Evolutionary conservation across 805 yeast genomes (phyloP), one percentile per base, ranked within the genome.

Genomic region (Saccharomycopsis sp.): DNA sequence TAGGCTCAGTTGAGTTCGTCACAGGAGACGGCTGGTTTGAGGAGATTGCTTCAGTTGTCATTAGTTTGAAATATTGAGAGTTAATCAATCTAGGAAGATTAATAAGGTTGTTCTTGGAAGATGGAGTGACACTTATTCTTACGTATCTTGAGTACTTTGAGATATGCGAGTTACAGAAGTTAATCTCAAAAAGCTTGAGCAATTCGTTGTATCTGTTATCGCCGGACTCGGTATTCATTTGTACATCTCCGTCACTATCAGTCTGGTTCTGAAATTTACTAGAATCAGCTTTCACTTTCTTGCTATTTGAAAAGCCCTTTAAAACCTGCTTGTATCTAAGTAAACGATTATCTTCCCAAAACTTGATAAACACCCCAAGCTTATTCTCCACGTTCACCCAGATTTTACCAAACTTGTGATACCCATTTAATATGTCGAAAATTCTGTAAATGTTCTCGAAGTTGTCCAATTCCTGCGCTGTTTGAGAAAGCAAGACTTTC

Each of bases 291-390:
- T 29, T 29, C 37, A 12, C 9, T 29, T 29, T 29, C 37, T 12
- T 12, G 9, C 15, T 34, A 40, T 20, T 9, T 34, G 16, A 24
- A 24, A 24, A 48, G 12, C 24, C 12, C 20, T 15, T 24, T 7
- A 34, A 40, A 18, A 18, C 12, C 52, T 44, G 34, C 7, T 29
- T 51, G 41, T 58, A 58, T 16, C 29, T 51, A 9, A 61, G 18
- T 18, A 50, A 34, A 46, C 61, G 41, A 15, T 54, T 56, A 52
- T 58, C 56, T 41, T 58, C 58, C 63, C 63, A 61, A 24, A 47
- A 61, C 34, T 61, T 55, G 5, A 61, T 52, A 29, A 56, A 61
- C 14, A 61, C 24, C 2, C 63, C 63, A 7, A 58, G n/a, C 15
- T 61, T 37, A 20, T 50, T 29, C 16, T 52, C 29, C 14, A 51